phyloP scores from a whole-genome alignment of 495 filamentous ascomycete species.

The Aspergillus sparsus region DNA sequence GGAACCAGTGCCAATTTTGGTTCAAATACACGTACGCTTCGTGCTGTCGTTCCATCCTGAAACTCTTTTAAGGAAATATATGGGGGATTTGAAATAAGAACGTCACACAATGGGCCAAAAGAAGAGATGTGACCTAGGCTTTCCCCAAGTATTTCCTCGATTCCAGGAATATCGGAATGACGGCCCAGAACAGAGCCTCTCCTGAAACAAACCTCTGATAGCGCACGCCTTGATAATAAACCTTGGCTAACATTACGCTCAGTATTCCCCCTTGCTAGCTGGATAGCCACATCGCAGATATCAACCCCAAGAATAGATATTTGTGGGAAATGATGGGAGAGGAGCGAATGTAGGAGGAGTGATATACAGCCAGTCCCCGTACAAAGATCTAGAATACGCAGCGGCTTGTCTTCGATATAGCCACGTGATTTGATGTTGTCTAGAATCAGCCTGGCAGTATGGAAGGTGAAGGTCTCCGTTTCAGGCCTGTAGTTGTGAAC shows the following conservation, averaged over 20 bases:
- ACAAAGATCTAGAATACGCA: slow-evolving; percentile 81
- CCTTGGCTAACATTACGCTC: slow-evolving; percentile 46
- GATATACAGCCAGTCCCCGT: slow-evolving; percentile 91
- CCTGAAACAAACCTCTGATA: slow-evolving; percentile 50
- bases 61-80: slow-evolving; percentile 74
- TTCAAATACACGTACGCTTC: slow-evolving; percentile 79
- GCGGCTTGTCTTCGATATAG: not conserved
- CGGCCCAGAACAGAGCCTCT: slow-evolving; percentile 55
- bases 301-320: slow-evolving; percentile 45
- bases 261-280: slow-evolving; percentile 63
- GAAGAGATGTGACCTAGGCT: slow-evolving; percentile 1
- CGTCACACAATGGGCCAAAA: slow-evolving; percentile 47
- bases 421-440: slow-evolving; percentile 8
- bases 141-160: slow-evolving; percentile 20
- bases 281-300: slow-evolving; percentile 52
- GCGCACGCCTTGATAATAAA: slow-evolving; percentile 31
- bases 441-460: slow-evolving; percentile 54
- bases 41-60: slow-evolving; percentile 54
- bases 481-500: slow-evolving; percentile 52
- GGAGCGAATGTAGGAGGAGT: slow-evolving; percentile 64
- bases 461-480: slow-evolving; percentile 67
- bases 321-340: slow-evolving; percentile 37
- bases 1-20: slow-evolving; percentile 79
- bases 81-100: slow-evolving; percentile 89
- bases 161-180: slow-evolving; percentile 14